A percentile compares a stretch with the other conserved stretches of the same genome.
Conservation (phyloP, 2,329 filamentous ascomycete species). For the Bipolaris oryzae region DNA sequence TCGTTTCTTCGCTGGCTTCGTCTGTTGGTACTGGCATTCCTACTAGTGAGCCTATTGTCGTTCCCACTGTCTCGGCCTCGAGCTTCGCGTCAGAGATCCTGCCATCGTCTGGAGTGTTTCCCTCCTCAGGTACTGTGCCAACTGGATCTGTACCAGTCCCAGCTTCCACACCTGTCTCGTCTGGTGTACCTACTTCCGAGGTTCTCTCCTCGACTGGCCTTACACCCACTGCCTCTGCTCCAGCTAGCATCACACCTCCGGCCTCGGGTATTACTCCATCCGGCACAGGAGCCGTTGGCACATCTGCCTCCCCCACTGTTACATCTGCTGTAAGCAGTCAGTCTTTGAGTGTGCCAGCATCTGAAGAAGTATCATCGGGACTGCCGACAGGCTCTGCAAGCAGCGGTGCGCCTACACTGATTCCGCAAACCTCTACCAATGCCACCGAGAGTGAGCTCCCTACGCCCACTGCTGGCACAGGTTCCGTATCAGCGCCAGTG, state of each 20-base stretch:
- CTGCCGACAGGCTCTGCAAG: constrained; percentile 14
- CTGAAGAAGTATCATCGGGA: constrained; percentile 20
- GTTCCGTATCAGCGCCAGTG: neutral
- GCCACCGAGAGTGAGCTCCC: constrained; percentile 18
- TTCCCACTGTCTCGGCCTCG: constrained; percentile 13
- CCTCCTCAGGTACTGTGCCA: constrained; percentile 15
- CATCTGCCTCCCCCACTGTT: constrained; percentile 13
- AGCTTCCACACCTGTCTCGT: constrained; percentile 3
- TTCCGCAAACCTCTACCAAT: constrained; percentile 16
- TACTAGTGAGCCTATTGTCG: constrained; percentile 19
- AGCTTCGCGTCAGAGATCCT: constrained; percentile 17
- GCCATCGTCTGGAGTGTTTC: constrained; percentile 11
- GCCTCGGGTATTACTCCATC: constrained; percentile 15
- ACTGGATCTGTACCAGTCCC: constrained; percentile 3
- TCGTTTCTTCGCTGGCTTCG: constrained; percentile 25
- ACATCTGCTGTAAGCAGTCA: constrained; percentile 8
- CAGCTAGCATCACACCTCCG: constrained; percentile 13
- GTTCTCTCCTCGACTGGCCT: constrained; percentile 4
- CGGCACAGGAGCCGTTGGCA: constrained; percentile 13
- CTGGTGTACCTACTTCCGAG: constrained; percentile 14
- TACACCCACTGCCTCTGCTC: constrained; percentile 15
- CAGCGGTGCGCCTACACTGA: constrained; percentile 11
- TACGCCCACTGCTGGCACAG: constrained; percentile 6
- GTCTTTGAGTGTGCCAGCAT: constrained; percentile 25
- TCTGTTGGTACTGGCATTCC: constrained; percentile 23